These are phyloP conservation scores for Coleophoma eucalyptorum DNA, from an alignment of 2,329 filamentous ascomycete genomes.

Conservation along the genomic window DNA sequence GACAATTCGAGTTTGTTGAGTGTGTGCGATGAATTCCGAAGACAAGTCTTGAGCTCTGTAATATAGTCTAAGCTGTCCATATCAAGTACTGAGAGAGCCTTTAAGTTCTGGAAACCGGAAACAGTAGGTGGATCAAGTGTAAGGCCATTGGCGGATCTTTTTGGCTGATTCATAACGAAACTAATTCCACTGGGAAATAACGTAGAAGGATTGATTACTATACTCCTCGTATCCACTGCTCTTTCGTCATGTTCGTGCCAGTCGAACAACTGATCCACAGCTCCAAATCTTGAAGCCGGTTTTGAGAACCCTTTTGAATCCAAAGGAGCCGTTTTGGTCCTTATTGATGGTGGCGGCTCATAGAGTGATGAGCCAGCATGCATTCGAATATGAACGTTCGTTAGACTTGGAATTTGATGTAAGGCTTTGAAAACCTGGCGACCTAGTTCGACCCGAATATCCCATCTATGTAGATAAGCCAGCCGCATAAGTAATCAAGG, in stretches of 20 bases:
- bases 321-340: too few relatives aligned
- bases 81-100: slow-evolving; percentile 51
- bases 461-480: slow-evolving; percentile 43
- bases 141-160: slow-evolving; percentile 16
- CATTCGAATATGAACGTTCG: slow-evolving; percentile 53
- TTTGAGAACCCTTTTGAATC: too few relatives aligned
- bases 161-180: too few relatives aligned
- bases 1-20: slow-evolving; percentile 54
- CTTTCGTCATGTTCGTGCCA: too few relatives aligned
- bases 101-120: slow-evolving; percentile 52
- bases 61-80: slow-evolving; percentile 56
- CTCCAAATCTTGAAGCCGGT: too few relatives aligned
- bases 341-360: slow-evolving; percentile 34
- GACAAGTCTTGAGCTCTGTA: slow-evolving; percentile 50
- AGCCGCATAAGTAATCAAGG: neutral
- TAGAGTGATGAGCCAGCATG: slow-evolving; percentile 55
- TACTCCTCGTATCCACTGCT: neutral
- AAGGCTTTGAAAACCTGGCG: slow-evolving; percentile 53
- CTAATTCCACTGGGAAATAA: too few relatives aligned
- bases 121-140: slow-evolving; percentile 41
- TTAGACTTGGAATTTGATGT: slow-evolving; percentile 48
- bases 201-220: neutral
- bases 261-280: too few relatives aligned
- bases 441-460: slow-evolving; percentile 60
- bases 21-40: slow-evolving; percentile 50